Conservation (phyloP, 179 eudicot species). For the Vitellaria paradoxa region DNA sequence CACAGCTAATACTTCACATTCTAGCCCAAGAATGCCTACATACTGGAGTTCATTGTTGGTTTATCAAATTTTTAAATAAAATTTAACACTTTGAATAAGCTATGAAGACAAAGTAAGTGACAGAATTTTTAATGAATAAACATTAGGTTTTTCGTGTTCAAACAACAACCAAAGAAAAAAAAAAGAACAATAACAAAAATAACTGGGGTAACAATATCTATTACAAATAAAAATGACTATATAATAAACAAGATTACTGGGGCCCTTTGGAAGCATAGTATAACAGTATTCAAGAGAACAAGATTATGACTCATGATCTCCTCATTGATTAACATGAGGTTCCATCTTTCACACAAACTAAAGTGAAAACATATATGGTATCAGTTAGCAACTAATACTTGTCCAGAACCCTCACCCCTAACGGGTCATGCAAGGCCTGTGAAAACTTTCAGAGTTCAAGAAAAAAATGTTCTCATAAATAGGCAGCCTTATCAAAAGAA, state of each 20-base stretch:
- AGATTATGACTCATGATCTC: neutral
- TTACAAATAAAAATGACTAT: neutral
- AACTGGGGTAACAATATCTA: neutral
- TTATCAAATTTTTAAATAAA: neutral
- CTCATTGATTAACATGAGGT: neutral
- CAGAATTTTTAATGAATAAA: neutral
- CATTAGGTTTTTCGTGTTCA: neutral
- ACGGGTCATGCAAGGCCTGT: no score
- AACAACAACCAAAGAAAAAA: neutral
- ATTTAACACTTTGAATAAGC: neutral
- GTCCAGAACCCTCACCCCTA: no score
- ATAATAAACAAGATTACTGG: neutral
- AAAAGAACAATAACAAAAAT: no score
- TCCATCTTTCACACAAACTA: neutral
- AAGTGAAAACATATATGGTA: neutral
- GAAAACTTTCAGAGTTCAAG: neutral
- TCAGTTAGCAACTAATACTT: no score
- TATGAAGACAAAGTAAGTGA: neutral
- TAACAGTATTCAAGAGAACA: neutral
- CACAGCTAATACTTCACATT: neutral
- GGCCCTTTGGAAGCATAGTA: neutral
- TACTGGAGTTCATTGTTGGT: neutral
- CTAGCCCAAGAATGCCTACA: neutral
- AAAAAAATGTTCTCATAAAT: neutral
- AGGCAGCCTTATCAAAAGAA: neutral